Evolutionary conservation across 495 filamentous ascomycete genomes (phyloP).

Genomic region (Penicillium daleae): DNA sequence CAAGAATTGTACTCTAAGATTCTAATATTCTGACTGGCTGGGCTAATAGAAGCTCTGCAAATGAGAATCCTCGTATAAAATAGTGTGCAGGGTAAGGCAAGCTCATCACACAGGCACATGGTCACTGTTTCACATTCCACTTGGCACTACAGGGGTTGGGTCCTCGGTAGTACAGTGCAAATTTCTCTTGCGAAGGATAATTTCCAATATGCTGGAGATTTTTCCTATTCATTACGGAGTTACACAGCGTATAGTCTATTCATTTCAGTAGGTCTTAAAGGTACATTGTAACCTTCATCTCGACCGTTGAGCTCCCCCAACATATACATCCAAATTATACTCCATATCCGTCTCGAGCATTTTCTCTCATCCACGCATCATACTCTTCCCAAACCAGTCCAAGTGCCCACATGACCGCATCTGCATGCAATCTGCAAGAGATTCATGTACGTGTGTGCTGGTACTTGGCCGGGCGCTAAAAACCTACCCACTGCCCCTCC

Average conservation of each 20-base stretch:
- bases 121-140: conserved; percentile 1
- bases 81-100: neutral
- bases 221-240: too few relatives aligned
- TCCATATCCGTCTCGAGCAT: neutral
- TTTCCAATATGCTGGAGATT: too few relatives aligned
- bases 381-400: conserved; percentile 13
- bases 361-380: neutral
- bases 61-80: neutral
- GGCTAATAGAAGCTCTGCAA: neutral
- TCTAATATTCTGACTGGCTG: neutral
- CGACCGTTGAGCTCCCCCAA: neutral
- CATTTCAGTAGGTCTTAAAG: too few relatives aligned
- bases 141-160: conserved; percentile 11
- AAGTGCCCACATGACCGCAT: conserved; percentile 44
- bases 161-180: neutral
- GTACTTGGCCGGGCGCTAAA: conserved; percentile 27
- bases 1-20: neutral
- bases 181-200: too few relatives aligned
- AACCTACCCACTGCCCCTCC: conserved; percentile 4
- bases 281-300: too few relatives aligned
- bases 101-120: conserved; percentile 1
- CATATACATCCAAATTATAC: too few relatives aligned
- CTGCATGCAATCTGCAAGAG: conserved; percentile 47
- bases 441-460: conserved; percentile 31
- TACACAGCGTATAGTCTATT: too few relatives aligned